Conservation (phyloP, 1,284 basidiomycete species). For the Schizopora paradoxa region DNA sequence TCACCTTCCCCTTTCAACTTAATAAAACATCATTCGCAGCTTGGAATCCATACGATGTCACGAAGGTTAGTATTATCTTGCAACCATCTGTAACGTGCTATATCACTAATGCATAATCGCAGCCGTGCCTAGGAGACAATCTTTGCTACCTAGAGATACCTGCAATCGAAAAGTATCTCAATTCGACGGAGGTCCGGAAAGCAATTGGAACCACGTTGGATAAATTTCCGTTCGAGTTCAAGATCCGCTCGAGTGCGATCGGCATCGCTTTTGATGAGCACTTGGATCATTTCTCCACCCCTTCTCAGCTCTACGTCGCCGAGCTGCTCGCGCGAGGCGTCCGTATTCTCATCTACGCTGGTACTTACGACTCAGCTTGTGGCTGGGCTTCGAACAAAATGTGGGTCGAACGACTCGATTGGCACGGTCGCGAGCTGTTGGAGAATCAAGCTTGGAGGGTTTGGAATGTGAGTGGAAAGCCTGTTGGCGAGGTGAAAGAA, state of each 20-base stretch:
- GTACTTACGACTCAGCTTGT: constrained; percentile 69
- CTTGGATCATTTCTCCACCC: constrained; percentile 52
- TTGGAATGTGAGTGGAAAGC: constrained; percentile 50
- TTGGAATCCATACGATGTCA: constrained; percentile 71
- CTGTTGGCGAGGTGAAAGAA: constrained; percentile 52
- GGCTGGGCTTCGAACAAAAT: constrained; percentile 72
- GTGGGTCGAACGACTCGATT: constrained; percentile 56
- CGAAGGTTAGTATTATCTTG: too few species aligned
- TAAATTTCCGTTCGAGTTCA: constrained; percentile 50
- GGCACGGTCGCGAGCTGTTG: constrained; percentile 54
- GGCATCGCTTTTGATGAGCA: constrained; percentile 40
- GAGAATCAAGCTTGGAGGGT: constrained; percentile 39
- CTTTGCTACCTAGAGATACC: constrained; percentile 53
- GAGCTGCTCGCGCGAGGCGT: constrained; percentile 72
- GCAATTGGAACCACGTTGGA: constrained; percentile 54
- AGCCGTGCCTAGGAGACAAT: constrained; percentile 44
- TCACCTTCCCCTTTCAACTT: too few species aligned
- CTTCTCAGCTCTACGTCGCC: constrained; percentile 51
- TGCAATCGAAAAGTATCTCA: constrained; percentile 49
- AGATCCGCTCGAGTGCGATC: constrained; percentile 50
- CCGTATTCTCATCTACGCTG: constrained; percentile 69
- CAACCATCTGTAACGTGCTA: too few species aligned
- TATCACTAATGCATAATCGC: background rate
- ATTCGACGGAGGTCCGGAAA: constrained; percentile 47
- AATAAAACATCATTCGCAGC: too few species aligned